Percentiles rank a stretch among this genome's conserved stretches.
phyloP scores from a whole-genome alignment of 2,329 filamentous ascomycete species.

The Exophiala bonariae region DNA sequence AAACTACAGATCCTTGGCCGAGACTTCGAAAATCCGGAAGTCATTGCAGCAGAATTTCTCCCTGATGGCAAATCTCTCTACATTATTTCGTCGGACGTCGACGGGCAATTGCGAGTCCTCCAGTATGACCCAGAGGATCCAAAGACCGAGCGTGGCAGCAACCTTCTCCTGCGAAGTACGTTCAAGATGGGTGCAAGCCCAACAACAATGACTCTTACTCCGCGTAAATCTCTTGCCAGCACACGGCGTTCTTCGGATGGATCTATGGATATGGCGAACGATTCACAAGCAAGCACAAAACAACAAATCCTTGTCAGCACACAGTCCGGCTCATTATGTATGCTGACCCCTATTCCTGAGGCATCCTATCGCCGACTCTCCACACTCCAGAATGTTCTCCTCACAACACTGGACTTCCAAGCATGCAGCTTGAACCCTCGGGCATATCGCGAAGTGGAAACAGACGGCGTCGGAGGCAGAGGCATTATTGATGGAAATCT shows the following conservation, averaged over 20 bases:
- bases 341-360: conserved; percentile 77
- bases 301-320: conserved; percentile 62
- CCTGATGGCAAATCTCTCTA: conserved; percentile 81
- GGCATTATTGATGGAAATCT: conserved; percentile 78
- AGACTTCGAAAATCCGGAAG: conserved; percentile 73
- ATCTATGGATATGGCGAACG: conserved; percentile 13
- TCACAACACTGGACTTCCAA: conserved; percentile 70
- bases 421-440: conserved; percentile 80
- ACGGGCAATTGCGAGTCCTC: conserved; percentile 82
- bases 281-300: neutral
- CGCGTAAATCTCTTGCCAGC: conserved; percentile 38
- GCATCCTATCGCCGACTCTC: conserved; percentile 79
- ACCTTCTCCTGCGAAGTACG: conserved; percentile 80
- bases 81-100: conserved; percentile 78
- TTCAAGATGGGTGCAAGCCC: conserved; percentile 84
- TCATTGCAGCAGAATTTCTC: conserved; percentile 81
- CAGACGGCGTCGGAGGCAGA: conserved; percentile 53
- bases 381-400: conserved; percentile 76
- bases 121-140: conserved; percentile 97
- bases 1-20: conserved; percentile 93
- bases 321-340: conserved; percentile 71
- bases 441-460: conserved; percentile 65
- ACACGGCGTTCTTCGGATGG: conserved; percentile 37
- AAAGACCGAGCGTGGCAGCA: conserved; percentile 84
- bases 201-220: conserved; percentile 73